phyloP scores from a whole-genome alignment of 2,329 filamentous ascomycete genomes.

The Stachybotrys elegans region DNA sequence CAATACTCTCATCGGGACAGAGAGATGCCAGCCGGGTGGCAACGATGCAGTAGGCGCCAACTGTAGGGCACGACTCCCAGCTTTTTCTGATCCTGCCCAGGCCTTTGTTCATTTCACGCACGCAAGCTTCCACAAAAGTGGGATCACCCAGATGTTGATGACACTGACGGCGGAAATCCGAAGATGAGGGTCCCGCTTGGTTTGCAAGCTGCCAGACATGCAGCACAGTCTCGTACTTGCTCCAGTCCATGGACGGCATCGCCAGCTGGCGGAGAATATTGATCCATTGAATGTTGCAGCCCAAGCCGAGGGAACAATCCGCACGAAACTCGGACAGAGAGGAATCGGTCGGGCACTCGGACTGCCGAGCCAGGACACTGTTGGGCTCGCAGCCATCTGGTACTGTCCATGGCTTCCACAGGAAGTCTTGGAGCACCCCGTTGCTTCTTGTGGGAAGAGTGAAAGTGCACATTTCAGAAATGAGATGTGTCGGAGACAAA shows the following conservation, averaged over 20 bases:
- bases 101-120: slow-evolving; percentile 7
- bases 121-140: slow-evolving; percentile 18
- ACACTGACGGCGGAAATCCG: slow-evolving; percentile 15
- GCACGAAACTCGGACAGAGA: slow-evolving; percentile 49
- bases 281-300: slow-evolving; percentile 45
- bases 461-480: slow-evolving; percentile 33
- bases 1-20: too few relatives aligned
- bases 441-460: slow-evolving; percentile 27
- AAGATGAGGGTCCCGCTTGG: slow-evolving; percentile 35
- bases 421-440: slow-evolving; percentile 31
- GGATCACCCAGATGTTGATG: slow-evolving; percentile 31
- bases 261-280: slow-evolving; percentile 50
- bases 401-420: slow-evolving; percentile 21
- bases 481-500: slow-evolving; percentile 13
- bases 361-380: slow-evolving; percentile 43
- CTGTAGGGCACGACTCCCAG: slow-evolving; percentile 17
- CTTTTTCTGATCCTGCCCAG: slow-evolving; percentile 42
- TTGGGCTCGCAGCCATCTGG: slow-evolving; percentile 37
- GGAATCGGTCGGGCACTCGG: slow-evolving; percentile 39
- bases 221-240: slow-evolving; percentile 39
- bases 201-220: slow-evolving; percentile 44
- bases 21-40: background rate
- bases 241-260: slow-evolving; percentile 43
- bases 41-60: background rate
- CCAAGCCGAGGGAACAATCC: slow-evolving; percentile 43